A percentile compares a stretch with the other conserved stretches of the same genome.
phyloP scores from a whole-genome alignment of 2,329 filamentous ascomycete genomes.

The Bipolaris victoriae region DNA sequence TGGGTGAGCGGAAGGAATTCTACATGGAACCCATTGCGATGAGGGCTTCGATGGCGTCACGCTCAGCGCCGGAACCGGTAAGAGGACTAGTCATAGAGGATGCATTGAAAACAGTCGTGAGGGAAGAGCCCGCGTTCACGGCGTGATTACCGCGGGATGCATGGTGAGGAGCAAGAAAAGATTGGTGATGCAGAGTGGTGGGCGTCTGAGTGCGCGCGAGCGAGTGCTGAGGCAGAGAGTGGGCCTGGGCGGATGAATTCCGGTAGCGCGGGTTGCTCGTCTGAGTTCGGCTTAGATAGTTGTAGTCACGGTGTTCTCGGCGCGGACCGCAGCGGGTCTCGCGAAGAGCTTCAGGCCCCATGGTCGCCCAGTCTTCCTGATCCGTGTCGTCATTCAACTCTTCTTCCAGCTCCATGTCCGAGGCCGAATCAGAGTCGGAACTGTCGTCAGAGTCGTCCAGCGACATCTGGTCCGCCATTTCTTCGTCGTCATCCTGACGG shows the following conservation, averaged over 20 bases:
- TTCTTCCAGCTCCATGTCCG: conserved; percentile 71
- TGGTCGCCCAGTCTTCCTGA: conserved; percentile 92
- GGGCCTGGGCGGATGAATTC: conserved; percentile 35
- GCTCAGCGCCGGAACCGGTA: conserved; percentile 62
- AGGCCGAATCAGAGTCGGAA: conserved; percentile 74
- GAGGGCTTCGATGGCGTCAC: conserved; percentile 80
- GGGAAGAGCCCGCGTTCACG: conserved; percentile 31
- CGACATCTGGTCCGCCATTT: conserved; percentile 89
- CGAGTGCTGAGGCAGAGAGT: conserved; percentile 31
- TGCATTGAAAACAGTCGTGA: conserved; percentile 32
- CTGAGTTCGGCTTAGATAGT: conserved; percentile 47
- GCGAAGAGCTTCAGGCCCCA: conserved; percentile 84
- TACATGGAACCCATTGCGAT: conserved; percentile 75
- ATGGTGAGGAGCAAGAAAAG: conserved; percentile 35
- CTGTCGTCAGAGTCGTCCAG: conserved; percentile 70
- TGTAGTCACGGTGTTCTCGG: conserved; percentile 47
- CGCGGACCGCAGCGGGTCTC: conserved; percentile 54
- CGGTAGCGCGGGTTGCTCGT: conserved; percentile 38
- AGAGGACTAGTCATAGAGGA: conserved; percentile 27
- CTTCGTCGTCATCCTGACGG: conserved; percentile 49
- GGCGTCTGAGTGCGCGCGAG: conserved; percentile 27
- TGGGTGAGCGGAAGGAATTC: background rate
- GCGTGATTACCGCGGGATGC: conserved; percentile 41
- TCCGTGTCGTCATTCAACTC: conserved; percentile 85
- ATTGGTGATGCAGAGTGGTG: conserved; percentile 24